Percentiles rank a stretch among this genome's conserved stretches.
Conservation (phyloP, 2,329 filamentous ascomycete species). For the Fusarium goolgardi region DNA sequence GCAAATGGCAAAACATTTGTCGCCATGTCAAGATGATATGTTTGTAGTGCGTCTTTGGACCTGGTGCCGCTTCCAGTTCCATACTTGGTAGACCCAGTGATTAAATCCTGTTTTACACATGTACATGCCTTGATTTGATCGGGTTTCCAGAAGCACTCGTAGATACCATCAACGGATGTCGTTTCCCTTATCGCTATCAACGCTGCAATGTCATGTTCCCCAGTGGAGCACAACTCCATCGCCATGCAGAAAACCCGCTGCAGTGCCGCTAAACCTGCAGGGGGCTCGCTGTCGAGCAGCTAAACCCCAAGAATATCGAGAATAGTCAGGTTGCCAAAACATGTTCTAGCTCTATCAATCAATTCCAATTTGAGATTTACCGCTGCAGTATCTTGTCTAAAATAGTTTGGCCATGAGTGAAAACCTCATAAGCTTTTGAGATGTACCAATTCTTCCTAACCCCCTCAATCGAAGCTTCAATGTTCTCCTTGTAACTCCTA, state of each 20-base stretch:
- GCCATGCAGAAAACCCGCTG: constrained; percentile 21
- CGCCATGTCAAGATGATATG: neutral
- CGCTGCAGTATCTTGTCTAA: no score
- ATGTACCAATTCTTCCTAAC: neutral
- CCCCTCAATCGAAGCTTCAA: neutral
- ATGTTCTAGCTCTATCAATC: neutral
- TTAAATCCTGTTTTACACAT: neutral
- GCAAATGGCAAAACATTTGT: neutral
- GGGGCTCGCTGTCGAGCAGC: neutral
- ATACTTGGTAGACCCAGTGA: neutral
- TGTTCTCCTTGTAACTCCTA: neutral
- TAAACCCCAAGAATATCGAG: neutral
- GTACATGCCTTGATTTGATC: neutral
- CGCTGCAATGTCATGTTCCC: constrained; percentile 2
- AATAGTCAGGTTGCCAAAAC: neutral
- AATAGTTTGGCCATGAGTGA: no score
- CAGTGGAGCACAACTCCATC: constrained; percentile 12
- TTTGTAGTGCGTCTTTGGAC: no score
- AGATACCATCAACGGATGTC: neutral
- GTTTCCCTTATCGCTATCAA: constrained; percentile 38
- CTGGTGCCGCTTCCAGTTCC: no score
- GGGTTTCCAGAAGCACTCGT: neutral
- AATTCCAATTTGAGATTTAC: no score
- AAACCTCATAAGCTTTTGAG: neutral
- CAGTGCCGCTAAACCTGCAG: constrained; percentile 19